Conservation (phyloP, 2,329 filamentous ascomycete genomes). For the Botryotinia globosa region DNA sequence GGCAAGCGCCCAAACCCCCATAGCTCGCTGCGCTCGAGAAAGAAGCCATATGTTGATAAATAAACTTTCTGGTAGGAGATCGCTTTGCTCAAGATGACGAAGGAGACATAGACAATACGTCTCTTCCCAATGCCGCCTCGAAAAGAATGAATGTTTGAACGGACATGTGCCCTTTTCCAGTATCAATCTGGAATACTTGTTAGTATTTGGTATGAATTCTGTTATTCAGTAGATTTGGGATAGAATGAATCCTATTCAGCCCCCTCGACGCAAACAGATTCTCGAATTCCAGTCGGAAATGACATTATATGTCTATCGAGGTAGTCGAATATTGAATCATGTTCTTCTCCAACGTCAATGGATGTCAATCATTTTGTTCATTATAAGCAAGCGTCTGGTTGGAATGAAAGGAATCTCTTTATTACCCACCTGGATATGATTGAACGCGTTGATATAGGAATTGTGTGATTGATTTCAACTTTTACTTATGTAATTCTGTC, state of each 20-base stretch:
- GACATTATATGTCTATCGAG: not conserved
- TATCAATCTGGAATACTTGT: not conserved
- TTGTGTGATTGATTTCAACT: too few species aligned
- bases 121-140: not conserved
- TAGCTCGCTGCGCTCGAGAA: constrained; percentile 4
- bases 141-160: not conserved
- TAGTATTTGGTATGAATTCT: not conserved
- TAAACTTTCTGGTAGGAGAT: not conserved
- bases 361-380: not conserved
- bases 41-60: not conserved
- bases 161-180: not conserved
- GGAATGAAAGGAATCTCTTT: not conserved
- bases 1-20: not conserved
- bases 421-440: not conserved
- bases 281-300: not conserved
- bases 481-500: not conserved
- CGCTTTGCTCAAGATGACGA: not conserved
- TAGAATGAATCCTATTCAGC: not conserved
- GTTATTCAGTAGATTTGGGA: not conserved
- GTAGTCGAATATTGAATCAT: not conserved
- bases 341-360: not conserved
- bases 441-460: not conserved
- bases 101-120: not conserved
- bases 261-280: not conserved
- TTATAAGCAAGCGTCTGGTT: not conserved